phyloP scores from a whole-genome alignment of 257 asterid species.

The Solanum chiquidenum region DNA sequence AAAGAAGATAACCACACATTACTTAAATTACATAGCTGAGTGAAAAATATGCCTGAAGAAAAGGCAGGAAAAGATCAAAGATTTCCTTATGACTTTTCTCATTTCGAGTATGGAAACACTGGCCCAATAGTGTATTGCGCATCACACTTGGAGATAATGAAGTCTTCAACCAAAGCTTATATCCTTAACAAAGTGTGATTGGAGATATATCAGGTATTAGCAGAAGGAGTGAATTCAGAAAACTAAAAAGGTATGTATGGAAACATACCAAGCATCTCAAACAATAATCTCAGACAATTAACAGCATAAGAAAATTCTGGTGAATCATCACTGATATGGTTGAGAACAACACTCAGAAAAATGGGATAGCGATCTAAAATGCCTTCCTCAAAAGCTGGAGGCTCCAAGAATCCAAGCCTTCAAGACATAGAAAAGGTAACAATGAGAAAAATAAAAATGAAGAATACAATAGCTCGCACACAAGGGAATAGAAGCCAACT shows the following conservation, averaged over 20 bases:
- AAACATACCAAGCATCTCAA: conserved; percentile 88
- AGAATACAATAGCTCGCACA: conserved; percentile 6
- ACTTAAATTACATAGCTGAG: not conserved
- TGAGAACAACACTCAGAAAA: conserved; percentile 87
- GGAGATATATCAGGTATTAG: not conserved
- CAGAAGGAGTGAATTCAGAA: not conserved
- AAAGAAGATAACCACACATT: not conserved
- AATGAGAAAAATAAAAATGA: conserved; percentile 8
- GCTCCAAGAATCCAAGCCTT: conserved; percentile 94
- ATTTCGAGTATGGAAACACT: conserved; percentile 93
- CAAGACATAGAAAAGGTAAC: conserved; percentile 16
- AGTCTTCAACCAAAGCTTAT: conserved; percentile 94
- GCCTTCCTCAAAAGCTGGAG: conserved; percentile 98
- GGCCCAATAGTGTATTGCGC: conserved; percentile 94
- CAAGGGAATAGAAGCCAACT: conserved; percentile 27
- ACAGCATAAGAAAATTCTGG: conserved; percentile 84
- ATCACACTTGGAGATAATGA: conserved; percentile 89
- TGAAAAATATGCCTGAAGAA: conserved; percentile 67
- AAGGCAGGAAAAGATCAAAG: conserved; percentile 94
- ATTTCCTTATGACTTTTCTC: conserved; percentile 98
- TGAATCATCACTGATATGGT: conserved; percentile 90
- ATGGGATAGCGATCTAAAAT: conserved; percentile 85
- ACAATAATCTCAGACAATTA: conserved; percentile 79
- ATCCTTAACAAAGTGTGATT: conserved; percentile 41
- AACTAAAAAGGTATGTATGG: conserved; percentile 6